phyloP scores from a whole-genome alignment of 2,329 filamentous ascomycete genomes.

The Xylariomycetidae sp. region DNA sequence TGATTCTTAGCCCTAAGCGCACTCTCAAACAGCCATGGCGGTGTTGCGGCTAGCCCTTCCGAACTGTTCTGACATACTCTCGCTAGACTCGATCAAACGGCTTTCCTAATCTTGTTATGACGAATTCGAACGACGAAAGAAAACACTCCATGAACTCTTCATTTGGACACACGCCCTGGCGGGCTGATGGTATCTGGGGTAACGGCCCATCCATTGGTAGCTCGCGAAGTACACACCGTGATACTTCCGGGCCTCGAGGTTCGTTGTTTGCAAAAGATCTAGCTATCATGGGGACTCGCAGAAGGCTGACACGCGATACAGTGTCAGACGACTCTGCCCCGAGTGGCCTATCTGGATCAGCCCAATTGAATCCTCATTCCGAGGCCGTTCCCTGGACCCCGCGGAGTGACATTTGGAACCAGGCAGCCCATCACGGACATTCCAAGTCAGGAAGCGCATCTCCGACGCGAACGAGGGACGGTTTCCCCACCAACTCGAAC shows the following conservation, averaged over 20 bases:
- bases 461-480: constrained; percentile 49
- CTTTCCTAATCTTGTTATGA: constrained; percentile 32
- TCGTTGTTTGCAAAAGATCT: constrained; percentile 23
- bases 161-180: constrained; percentile 31
- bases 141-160: constrained; percentile 35
- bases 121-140: constrained; percentile 24
- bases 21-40: neutral
- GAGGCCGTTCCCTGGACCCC: constrained; percentile 59
- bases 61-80: neutral
- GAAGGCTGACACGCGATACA: constrained; percentile 8
- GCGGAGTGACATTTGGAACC: constrained; percentile 53
- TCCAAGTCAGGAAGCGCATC: constrained; percentile 49
- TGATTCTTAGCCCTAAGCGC: neutral
- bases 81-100: constrained; percentile 21
- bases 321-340: constrained; percentile 33
- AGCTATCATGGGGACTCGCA: neutral
- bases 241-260: constrained; percentile 43
- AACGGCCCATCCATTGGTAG: constrained; percentile 37
- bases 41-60: neutral
- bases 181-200: constrained; percentile 44
- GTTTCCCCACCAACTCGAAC: constrained; percentile 36
- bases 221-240: constrained; percentile 40
- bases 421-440: constrained; percentile 33
- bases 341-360: constrained; percentile 57
- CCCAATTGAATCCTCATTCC: constrained; percentile 62